These are phyloP conservation scores for Lolium rigidum DNA, from an alignment of 176 grass and related monocot species.

Conservation along the genomic window DNA sequence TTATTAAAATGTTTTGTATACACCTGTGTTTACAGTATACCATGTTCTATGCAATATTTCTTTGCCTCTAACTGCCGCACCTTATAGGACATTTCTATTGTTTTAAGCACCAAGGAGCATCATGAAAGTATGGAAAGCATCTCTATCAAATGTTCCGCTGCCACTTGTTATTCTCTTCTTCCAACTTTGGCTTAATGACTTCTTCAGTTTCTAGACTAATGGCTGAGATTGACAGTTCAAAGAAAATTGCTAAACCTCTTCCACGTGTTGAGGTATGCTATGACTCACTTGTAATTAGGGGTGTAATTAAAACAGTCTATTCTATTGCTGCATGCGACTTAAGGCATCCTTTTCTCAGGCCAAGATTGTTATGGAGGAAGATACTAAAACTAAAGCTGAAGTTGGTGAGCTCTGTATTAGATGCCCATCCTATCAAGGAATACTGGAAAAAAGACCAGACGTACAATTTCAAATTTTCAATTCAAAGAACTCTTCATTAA, in stretches of 20 bases:
- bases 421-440: conserved; percentile 92
- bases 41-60: background rate
- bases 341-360: conserved; percentile 56
- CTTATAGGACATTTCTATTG: conserved; percentile 84
- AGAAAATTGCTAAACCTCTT: conserved; percentile 74
- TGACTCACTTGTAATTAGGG: conserved; percentile 30
- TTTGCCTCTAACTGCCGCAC: conserved; percentile 37
- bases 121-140: conserved; percentile 71
- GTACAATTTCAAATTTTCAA: conserved; percentile 53
- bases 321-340: conserved; percentile 21
- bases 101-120: conserved; percentile 92
- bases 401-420: conserved; percentile 94
- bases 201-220: conserved; percentile 61
- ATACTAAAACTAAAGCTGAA: conserved; percentile 55
- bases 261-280: conserved; percentile 76
- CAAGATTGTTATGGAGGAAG: conserved; percentile 84
- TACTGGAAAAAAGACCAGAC: conserved; percentile 85
- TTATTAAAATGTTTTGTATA: too few relatives aligned
- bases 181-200: conserved; percentile 53
- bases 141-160: conserved; percentile 77
- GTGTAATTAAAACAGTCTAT: conserved; percentile 32
- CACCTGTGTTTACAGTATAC: background rate
- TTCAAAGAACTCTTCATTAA: background rate
- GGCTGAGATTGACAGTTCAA: conserved; percentile 60
- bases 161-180: conserved; percentile 66